Evolutionary conservation across 805 yeast genomes (phyloP), one percentile per base, ranked within the genome.

Genomic region (Pichia insulana): DNA sequence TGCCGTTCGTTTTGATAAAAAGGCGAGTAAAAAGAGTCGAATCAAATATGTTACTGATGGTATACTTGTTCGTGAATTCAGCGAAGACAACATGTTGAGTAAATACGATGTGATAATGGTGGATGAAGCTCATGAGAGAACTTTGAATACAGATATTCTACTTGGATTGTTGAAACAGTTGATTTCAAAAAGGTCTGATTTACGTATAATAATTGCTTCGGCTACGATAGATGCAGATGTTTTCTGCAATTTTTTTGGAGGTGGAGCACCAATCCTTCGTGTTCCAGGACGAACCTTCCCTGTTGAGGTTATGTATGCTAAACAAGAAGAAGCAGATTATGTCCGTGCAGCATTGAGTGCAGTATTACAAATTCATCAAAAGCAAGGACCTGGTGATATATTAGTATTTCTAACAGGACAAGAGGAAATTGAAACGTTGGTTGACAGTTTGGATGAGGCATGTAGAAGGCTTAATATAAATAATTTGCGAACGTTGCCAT

Each of bases 91-190:
- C 0, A 75, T 75, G 34, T 62, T 89, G 33, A 61, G 70, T 1
- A 65, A 63, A 2, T 90, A 89, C 56, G 76, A 92, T 2, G 95
- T 84, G 1, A 69, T 90, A 43, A 88, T 90, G 83, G 80, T 90
- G 37, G 98, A 90, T 63, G 98, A 90, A 62, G 98, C 98, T 0
- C 98, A 92, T 58, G 98, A 92, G 59, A 71, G 98, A 44, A 92
- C 97, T 0, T 67, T 90, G 33, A 80, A 90, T n/a, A 90, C 97
- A 0, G 98, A 90, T 62, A 68, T 76, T 3, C 57, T 90, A 8
- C 67, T 90, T 40, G 95, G 96, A 1, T 64, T 92, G 30, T 62
- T 90, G 27, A 90, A 90, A 50, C 84, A 82, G 46, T 73, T 87
- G 0, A 57, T 74, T 2, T 65, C 64, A 18, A 61, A 75, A 34